phyloP scores from a whole-genome alignment of 208 protist genomes.

The Leishmania gerbilli region DNA sequence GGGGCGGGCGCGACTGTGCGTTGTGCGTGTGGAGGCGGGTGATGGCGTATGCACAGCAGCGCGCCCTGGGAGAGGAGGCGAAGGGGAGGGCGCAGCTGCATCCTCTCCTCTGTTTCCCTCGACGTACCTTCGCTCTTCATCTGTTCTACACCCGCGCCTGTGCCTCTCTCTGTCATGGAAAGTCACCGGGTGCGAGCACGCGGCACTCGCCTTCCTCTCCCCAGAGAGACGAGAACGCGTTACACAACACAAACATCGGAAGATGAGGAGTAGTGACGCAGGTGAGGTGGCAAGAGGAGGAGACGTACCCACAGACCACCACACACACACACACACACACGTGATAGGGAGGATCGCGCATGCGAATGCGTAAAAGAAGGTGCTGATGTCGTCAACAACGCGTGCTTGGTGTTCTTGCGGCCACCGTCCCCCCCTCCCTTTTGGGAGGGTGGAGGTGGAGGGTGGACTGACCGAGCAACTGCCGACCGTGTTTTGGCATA shows the following conservation, averaged over 20 bases:
- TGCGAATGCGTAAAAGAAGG: neutral
- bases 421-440: neutral
- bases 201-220: neutral
- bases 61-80: neutral
- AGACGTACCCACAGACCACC: neutral
- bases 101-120: neutral
- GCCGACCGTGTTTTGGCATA: neutral
- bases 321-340: neutral
- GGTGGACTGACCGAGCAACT: neutral
- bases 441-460: neutral
- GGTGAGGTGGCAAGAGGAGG: neutral
- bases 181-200: neutral
- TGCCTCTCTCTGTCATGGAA: neutral
- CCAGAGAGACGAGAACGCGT: neutral
- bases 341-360: neutral
- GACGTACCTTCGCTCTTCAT: neutral
- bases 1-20: neutral
- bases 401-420: neutral
- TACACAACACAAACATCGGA: neutral
- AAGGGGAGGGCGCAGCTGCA: too few relatives aligned
- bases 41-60: neutral
- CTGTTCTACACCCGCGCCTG: neutral
- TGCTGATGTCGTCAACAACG: neutral
- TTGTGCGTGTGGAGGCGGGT: neutral
- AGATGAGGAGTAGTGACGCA: neutral